Conservation (phyloP, 1,139 yeast genomes). For the Protomyces lactucae-debilis region DNA sequence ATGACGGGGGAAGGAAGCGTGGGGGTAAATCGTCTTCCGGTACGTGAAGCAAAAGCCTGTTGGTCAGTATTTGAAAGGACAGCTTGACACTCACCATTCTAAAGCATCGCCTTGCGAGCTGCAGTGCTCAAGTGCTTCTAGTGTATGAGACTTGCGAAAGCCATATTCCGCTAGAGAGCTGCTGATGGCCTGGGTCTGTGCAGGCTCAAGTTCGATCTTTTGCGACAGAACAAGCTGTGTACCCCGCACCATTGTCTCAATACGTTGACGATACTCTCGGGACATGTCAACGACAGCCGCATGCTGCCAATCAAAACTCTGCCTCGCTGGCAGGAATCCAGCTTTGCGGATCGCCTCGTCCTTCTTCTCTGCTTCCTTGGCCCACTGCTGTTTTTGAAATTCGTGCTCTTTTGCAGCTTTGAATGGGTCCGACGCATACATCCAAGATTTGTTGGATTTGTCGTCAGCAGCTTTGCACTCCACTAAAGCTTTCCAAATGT, state of each 20-base stretch:
- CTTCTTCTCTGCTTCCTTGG: conserved; percentile 32
- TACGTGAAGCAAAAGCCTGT: conserved; percentile 4
- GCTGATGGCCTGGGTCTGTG: neutral
- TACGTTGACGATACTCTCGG: conserved; percentile 36
- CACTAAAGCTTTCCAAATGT: conserved; percentile 71
- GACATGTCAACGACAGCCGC: conserved; percentile 37
- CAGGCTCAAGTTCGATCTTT: neutral
- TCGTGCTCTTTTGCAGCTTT: conserved; percentile 49
- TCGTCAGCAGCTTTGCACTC: conserved; percentile 48
- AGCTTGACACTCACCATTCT: conserved; percentile 62
- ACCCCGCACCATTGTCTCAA: conserved; percentile 36
- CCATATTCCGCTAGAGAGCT: conserved; percentile 49
- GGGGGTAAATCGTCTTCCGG: conserved; percentile 78
- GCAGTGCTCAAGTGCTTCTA: conserved; percentile 66
- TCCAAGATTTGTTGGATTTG: conserved; percentile 45
- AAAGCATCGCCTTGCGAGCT: conserved; percentile 45
- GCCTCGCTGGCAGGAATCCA: conserved; percentile 13
- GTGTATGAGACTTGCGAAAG: conserved; percentile 62
- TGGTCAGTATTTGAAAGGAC: neutral
- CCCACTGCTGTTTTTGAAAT: conserved; percentile 32
- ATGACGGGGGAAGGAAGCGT: conserved; percentile 43
- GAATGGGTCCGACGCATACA: conserved; percentile 65
- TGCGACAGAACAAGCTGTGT: conserved; percentile 2
- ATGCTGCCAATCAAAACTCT: conserved; percentile 22
- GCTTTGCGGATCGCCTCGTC: conserved; percentile 32